Base-by-base conservation (phyloP, 306 rosid genomes). In the Corylus americana region DNA sequence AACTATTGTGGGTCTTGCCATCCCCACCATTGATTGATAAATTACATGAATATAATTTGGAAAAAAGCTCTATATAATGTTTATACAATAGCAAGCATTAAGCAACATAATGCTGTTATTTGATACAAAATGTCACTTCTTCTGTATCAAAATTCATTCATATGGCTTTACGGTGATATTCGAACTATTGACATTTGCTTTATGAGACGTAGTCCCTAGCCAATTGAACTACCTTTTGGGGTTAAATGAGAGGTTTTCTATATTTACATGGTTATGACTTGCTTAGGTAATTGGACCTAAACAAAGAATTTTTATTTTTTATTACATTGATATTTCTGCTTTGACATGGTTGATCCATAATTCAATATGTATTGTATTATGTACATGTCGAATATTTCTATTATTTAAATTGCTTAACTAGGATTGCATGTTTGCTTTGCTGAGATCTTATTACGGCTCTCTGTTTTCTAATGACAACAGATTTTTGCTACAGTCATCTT, bases 401-500 rank as follows among this genome's bases (percentile, higher is more conserved):
- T 39, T n/a, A 37, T 67, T 16, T 39, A 8, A 31, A 39, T 66
- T 66, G 71, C 49, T 7, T 37, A 25, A 11, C 67, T 25, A 11
- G 42, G 37, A 61, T 11, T 10, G 14, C 63, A 68, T 55, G 63
- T 68, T 7, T 20, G 17, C 64, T 74, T 66, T 61, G 78, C 70
- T 75, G 48, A 81, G 55, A 69, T 76, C 74, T 72, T 75, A 62
- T 75, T 57, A 75, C 78, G 53, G 44, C 27, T 27, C 70, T 78
- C 29, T 37, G 8, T 76, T 73, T 53, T 83, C 55, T 75, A 77
- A 73, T 88, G 61, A 55, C 85, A 58, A 58, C 95, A 94, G 98
- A 87, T 94, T 78, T 94, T 91, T 80, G 93, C 98, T 78, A 91
- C 98, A 7, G 64, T 83, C 76, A 74, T 83, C 80, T 89, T 94